Conservation (phyloP, 2,329 filamentous ascomycete genomes). For the Elsinoe fawcettii region DNA sequence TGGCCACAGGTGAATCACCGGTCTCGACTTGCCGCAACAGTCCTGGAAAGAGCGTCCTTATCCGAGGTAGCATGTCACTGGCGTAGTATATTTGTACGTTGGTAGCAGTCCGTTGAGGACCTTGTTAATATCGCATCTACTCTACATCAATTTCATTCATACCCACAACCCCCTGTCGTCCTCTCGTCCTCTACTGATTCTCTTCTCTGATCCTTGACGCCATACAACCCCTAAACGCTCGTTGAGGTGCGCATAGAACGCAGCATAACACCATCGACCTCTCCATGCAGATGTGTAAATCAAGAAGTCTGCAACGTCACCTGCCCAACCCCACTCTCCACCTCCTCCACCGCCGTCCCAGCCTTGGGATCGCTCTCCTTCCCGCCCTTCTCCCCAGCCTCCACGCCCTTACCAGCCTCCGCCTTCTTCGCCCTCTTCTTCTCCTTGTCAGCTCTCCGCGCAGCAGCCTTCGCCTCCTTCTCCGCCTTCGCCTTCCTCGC, state of each 20-base stretch:
- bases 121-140: background rate
- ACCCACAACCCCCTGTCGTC: no score
- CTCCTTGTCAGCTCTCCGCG: constrained; percentile 57
- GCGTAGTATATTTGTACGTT: no score
- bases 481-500: constrained; percentile 62
- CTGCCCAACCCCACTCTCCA: constrained; percentile 39
- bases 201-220: background rate
- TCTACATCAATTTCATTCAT: background rate
- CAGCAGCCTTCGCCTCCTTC: constrained; percentile 51
- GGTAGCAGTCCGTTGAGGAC: background rate
- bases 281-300: no score
- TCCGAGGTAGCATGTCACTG: no score
- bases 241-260: constrained; percentile 9
- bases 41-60: no score
- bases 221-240: constrained; percentile 1
- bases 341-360: constrained; percentile 37
- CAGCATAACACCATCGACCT: background rate
- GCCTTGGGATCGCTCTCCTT: constrained; percentile 30
- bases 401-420: constrained; percentile 60
- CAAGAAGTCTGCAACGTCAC: constrained; percentile 35
- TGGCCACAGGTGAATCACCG: no score
- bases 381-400: constrained; percentile 68
- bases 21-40: no score
- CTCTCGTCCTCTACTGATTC: background rate
- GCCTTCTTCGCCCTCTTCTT: constrained; percentile 54